A percentile compares a stretch with the other conserved stretches of the same genome.
These are phyloP conservation scores for Daldinia bambusicola DNA, from an alignment of 495 filamentous ascomycete genomes.

Conservation along the genomic window DNA sequence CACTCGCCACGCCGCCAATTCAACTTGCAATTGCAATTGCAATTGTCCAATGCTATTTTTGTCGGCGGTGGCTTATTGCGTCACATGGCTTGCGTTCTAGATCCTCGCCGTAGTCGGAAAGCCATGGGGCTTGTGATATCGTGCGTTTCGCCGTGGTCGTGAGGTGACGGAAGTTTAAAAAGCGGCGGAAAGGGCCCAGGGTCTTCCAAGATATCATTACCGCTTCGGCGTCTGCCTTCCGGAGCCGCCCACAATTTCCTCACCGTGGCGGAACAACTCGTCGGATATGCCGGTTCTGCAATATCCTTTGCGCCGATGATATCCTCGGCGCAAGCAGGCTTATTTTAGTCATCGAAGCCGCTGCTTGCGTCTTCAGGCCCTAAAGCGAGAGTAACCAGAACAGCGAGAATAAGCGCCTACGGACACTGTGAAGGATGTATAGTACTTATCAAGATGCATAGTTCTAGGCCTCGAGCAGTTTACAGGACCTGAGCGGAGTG, in stretches of 20 bases:
- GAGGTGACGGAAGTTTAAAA: slow-evolving; percentile 10
- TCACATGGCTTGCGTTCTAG: slow-evolving; percentile 9
- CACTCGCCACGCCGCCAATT: slow-evolving; percentile 2
- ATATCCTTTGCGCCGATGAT: not conserved
- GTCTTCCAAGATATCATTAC: not conserved
- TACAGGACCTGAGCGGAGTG: slow-evolving; percentile 14
- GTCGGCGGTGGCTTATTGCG: not conserved
- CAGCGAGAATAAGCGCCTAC: not conserved
- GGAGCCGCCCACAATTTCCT: slow-evolving; percentile 1
- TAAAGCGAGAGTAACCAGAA: not conserved
- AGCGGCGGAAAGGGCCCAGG: slow-evolving; percentile 18
- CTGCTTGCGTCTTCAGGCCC: not conserved
- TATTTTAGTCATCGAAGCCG: slow-evolving; percentile 11
- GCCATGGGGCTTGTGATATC: slow-evolving; percentile 20
- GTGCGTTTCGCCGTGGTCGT: slow-evolving; percentile 23
- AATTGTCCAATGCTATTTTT: not conserved
- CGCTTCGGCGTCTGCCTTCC: slow-evolving; percentile 20
- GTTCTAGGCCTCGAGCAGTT: slow-evolving; percentile 4
- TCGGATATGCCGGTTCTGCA: slow-evolving; percentile 12
- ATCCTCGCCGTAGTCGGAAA: slow-evolving; percentile 7
- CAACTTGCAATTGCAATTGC: not conserved
- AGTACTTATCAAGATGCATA: slow-evolving; percentile 11
- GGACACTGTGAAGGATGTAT: slow-evolving; percentile 17
- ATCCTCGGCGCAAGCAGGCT: slow-evolving; percentile 16
- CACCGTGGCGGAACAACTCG: slow-evolving; percentile 19